phyloP scores from a whole-genome alignment of 768 basidiomycete species.

The Tulasnella sp. region DNA sequence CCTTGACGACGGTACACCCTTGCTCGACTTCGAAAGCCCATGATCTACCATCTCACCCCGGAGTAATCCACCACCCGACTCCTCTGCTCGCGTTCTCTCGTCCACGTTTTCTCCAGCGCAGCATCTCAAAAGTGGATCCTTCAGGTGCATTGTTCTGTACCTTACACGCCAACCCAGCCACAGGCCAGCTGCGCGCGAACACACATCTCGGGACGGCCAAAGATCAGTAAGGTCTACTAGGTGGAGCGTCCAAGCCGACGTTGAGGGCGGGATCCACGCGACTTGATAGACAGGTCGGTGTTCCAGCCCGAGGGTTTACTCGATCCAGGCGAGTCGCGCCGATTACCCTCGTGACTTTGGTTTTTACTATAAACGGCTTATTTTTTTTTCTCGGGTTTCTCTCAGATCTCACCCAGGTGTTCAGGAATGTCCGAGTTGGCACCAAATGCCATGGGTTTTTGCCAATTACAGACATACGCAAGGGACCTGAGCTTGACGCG shows the following conservation, averaged over 20 bases:
- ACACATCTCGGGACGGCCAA: background rate
- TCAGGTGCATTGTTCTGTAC: background rate
- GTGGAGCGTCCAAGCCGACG: background rate
- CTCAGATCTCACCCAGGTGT: background rate
- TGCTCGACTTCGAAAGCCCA: background rate
- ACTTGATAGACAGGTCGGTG: background rate
- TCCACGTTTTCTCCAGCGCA: background rate
- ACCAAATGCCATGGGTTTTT: background rate
- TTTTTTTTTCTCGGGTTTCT: background rate
- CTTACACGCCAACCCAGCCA: background rate
- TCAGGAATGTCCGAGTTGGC: background rate
- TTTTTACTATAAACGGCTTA: too few relatives aligned
- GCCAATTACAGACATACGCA: background rate
- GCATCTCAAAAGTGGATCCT: background rate
- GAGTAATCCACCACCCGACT: background rate
- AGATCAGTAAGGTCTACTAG: background rate
- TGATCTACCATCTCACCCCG: background rate
- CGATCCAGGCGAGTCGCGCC: background rate
- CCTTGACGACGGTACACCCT: background rate
- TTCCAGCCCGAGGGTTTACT: background rate
- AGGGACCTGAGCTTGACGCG: background rate
- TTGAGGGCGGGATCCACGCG: background rate
- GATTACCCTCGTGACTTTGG: background rate
- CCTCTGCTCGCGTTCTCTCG: background rate
- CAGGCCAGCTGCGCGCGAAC: background rate